Evolutionary conservation across 352 stramenopile genomes (phyloP), one percentile per base, ranked within the genome.

Genomic region (Pythium coloratum): DNA sequence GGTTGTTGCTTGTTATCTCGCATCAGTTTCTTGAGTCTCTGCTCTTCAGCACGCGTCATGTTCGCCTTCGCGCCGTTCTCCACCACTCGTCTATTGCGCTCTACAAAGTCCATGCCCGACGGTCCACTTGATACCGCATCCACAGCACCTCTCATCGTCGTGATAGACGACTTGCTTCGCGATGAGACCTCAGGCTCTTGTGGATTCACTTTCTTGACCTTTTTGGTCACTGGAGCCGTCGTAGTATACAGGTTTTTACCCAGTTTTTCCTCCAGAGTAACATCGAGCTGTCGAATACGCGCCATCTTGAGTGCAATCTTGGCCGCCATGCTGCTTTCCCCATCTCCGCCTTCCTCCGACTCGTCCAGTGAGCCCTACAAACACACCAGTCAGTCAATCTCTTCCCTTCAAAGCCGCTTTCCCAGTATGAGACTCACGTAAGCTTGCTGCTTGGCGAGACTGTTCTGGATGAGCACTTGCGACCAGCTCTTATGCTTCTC

Each of bases 241-340:
- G 58, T n/a, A 10, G 47, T 47, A 33, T 90, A 90, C 47, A 90
- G 55, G 30, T 84, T 82, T 60, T 82, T 86, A 16, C 81, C 81
- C 7, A 88, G 69, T 66, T 89, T 89, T 9, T 88, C 76, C 42
- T 90, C 80, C 33, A 92, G 55, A 40, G 89, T 72, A 0, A 59
- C 66, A 56, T 92, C 84, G 9, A 89, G 60, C 42, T 89, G 81
- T 28, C 78, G 78, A 50, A 92, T 81, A 7, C 77, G 78, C 24
- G 81, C 80, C 70, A 89, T 86, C 65, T 90, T 90, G 42, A 90
- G 63, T n/a, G 81, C 84, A 40, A 92, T 89, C 59, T 90, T 92
- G 40, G 80, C 71, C 24, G 73, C 69, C 28, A 89, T 53, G 10
- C 60, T 65, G 5, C 51, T 56, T n/a, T 73, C 72, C 0, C 64